Conservation (phyloP, 2,329 filamentous ascomycete genomes). For the Diaporthe nobilis region DNA sequence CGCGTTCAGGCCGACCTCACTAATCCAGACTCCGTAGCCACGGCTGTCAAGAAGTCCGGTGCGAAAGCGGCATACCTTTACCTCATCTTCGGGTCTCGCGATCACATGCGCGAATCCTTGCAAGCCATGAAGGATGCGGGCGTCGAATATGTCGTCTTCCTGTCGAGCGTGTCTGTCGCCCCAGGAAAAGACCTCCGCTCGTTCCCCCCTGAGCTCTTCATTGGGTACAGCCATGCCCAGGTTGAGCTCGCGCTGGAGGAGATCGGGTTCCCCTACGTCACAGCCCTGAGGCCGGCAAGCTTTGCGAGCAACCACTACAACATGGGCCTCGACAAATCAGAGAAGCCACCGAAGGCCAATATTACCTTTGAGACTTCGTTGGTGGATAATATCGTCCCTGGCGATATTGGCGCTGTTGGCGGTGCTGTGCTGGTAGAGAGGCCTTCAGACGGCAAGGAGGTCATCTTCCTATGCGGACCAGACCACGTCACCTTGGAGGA, state of each 20-base stretch:
- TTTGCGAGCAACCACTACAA: constrained; percentile 60
- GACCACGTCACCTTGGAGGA: constrained; percentile 51
- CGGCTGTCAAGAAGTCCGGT: constrained; percentile 56
- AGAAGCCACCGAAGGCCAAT: constrained; percentile 45
- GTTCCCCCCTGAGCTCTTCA: constrained; percentile 49
- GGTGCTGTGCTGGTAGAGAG: constrained; percentile 56
- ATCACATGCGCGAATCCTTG: constrained; percentile 57
- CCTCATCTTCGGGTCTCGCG: constrained; percentile 48
- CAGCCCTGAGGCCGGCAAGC: constrained; percentile 57
- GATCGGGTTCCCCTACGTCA: constrained; percentile 53
- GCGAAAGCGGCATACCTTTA: constrained; percentile 66
- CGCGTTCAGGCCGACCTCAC: constrained; percentile 58
- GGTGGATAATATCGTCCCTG: constrained; percentile 57
- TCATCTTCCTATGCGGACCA: constrained; percentile 55
- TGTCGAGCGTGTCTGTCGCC: constrained; percentile 56
- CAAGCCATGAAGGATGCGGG: constrained; percentile 60
- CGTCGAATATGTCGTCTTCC: constrained; percentile 59
- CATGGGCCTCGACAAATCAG: constrained; percentile 6
- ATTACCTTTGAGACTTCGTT: constrained; percentile 52
- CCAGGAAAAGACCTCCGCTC: constrained; percentile 45
- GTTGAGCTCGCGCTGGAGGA: constrained; percentile 60
- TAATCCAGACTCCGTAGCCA: constrained; percentile 55
- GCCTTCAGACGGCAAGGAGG: constrained; percentile 46
- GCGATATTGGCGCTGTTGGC: constrained; percentile 60
- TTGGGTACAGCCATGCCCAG: constrained; percentile 58